A percentile compares a stretch with the other conserved stretches of the same genome.
phyloP scores from a whole-genome alignment of 1,284 basidiomycete genomes.

The Athelia psychrophila region DNA sequence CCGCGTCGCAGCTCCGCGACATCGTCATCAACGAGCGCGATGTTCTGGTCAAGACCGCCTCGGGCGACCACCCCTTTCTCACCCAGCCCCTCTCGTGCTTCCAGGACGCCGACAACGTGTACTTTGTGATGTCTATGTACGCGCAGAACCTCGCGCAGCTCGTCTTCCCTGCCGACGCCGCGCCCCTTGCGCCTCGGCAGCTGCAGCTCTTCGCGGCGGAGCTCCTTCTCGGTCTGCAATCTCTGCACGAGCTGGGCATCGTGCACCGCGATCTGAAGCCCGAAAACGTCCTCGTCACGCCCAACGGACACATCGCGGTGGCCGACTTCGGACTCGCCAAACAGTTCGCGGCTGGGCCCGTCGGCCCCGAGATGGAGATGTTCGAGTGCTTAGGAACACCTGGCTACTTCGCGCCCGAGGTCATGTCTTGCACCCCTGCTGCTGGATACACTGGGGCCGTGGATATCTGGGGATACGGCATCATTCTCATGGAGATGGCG shows the following conservation, averaged over 20 bases:
- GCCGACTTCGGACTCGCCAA: constrained; percentile 5
- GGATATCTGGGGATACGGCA: background rate
- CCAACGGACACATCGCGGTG: constrained; percentile 9
- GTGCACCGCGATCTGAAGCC: constrained; percentile 18
- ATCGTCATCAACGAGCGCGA: no score
- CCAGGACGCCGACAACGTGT: no score
- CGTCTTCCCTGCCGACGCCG: background rate
- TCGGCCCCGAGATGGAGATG: background rate
- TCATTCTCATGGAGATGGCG: background rate
- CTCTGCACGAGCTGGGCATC: constrained; percentile 53
- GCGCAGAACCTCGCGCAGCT: background rate
- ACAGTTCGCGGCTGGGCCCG: background rate
- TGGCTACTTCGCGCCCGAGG: background rate
- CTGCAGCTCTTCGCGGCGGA: background rate
- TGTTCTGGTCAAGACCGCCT: no score
- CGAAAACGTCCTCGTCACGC: constrained; percentile 14
- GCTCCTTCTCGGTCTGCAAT: constrained; percentile 40
- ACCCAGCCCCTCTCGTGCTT: no score
- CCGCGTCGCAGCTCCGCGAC: no score
- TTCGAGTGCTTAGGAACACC: background rate
- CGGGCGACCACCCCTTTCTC: no score
- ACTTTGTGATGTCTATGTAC: no score
- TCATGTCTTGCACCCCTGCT: background rate
- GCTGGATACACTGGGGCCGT: background rate
- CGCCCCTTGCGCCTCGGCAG: background rate